Evolutionary conservation across 2,329 filamentous ascomycete species (phyloP), one percentile per base, ranked within the genome.

Genomic region (Parafenestella ontariensis): DNA sequence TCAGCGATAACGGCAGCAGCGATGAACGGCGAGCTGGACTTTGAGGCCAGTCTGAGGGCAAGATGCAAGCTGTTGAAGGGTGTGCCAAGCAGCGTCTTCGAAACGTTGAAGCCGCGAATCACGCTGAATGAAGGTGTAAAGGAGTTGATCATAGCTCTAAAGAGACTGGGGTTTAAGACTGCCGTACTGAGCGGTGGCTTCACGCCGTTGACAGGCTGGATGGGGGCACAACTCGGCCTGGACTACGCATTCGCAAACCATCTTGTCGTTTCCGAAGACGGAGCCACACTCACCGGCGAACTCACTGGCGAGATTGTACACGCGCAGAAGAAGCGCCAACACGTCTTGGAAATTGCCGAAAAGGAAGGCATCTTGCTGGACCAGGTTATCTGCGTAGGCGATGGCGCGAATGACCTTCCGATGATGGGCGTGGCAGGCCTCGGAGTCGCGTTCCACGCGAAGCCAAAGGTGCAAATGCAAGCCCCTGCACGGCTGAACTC

Each of bases 21-120:
- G 31, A 99, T 99, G 95, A 88, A 94, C 64, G 95, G 95, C 56
- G 93, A 98, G 79, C 82, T 98, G 31, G 93, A 97, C 74, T 99
- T 99, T 66, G 88, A 93, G 47, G 85, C 86, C 0, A 93, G 90
- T 0, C 87, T 99, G 70, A 87, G 88, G 53, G 91, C 90, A 73
- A 85, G 95, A 18, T 92, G 96, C 24, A 84, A 84, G 36, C 82
- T 98, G 39, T 84, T 99, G 36, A 89, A 89, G 66, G 94, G 93
- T 28, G 87, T 97, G 7, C 87, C 90, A 0, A 87, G 84, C 9
- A 85, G 85, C 51, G 88, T 98, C 15, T 96, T 96, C 67, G 87
- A 92, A 54, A 84, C 89, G 55, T 82, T 99, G 34, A 87, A 89
- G 65, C 81, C 85, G 0, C 83, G 89, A 0, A 86, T 99, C 49